These are phyloP conservation scores for Aspergillus ochraceus DNA, from an alignment of 2,329 filamentous ascomycete genomes.

Conservation along the genomic window DNA sequence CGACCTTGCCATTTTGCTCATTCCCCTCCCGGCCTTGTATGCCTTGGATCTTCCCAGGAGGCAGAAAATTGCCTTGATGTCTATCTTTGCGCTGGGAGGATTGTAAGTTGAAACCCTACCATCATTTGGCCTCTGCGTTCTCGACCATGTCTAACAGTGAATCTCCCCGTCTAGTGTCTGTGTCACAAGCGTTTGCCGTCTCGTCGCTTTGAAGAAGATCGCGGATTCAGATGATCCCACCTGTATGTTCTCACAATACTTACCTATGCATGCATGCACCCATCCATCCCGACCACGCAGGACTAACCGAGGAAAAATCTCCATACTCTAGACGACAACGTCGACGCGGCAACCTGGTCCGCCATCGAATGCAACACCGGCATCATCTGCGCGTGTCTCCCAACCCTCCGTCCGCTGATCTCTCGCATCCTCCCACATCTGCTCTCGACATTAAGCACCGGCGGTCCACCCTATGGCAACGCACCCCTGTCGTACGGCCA, in stretches of 20 bases:
- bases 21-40: constrained; percentile 46
- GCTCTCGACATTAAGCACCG: constrained; percentile 25
- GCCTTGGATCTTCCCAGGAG: constrained; percentile 42
- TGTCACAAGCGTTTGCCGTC: constrained; percentile 36
- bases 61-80: constrained; percentile 43
- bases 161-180: constrained; percentile 25
- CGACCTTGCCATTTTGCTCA: constrained; percentile 45
- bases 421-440: constrained; percentile 30
- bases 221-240: constrained; percentile 35
- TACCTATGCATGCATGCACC: neutral
- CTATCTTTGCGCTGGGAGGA: constrained; percentile 43
- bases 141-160: neutral
- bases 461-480: constrained; percentile 15
- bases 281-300: neutral
- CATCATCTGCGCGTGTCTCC: constrained; percentile 44
- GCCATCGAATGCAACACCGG: constrained; percentile 42
- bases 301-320: constrained; percentile 6
- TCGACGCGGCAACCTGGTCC: constrained; percentile 38
- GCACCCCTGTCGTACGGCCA: constrained; percentile 16
- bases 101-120: constrained; percentile 25
- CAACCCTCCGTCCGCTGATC: constrained; percentile 39
- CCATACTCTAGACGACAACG: constrained; percentile 29
- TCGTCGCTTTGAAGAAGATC: constrained; percentile 33
- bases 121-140: neutral
- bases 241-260: constrained; percentile 23